phyloP scores from a whole-genome alignment of 2,329 filamentous ascomycete genomes.

The Ramularia endophylla region DNA sequence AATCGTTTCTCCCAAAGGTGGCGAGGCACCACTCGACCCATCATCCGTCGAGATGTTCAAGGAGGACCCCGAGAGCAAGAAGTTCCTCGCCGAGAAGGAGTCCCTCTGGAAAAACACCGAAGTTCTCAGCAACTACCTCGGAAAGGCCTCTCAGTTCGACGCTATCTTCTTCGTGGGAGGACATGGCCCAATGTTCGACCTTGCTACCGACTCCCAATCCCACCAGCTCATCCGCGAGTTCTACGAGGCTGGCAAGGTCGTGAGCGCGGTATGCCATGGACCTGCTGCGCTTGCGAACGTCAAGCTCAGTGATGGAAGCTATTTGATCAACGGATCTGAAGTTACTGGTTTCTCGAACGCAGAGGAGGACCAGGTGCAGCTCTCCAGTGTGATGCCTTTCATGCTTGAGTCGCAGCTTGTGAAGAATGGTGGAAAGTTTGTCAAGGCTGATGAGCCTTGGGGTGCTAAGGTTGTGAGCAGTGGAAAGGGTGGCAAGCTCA shows the following conservation, averaged over 20 bases:
- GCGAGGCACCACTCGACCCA: constrained; percentile 34
- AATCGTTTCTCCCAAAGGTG: constrained; percentile 36
- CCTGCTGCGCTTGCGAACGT: constrained; percentile 58
- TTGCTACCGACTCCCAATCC: constrained; percentile 52
- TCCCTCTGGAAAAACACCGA: constrained; percentile 59
- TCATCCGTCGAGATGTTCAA: constrained; percentile 27
- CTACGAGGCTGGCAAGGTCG: constrained; percentile 53
- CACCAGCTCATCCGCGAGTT: constrained; percentile 59
- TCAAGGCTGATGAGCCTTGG: constrained; percentile 49
- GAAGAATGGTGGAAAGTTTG: constrained; percentile 49
- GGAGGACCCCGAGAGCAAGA: constrained; percentile 25
- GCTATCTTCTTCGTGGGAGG: constrained; percentile 57
- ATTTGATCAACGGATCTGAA: constrained; percentile 50
- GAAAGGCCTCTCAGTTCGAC: constrained; percentile 56
- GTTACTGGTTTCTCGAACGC: constrained; percentile 56
- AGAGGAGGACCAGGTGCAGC: constrained; percentile 46
- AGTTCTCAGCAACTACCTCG: constrained; percentile 52
- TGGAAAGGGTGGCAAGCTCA: constrained; percentile 33
- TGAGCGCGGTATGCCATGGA: constrained; percentile 65
- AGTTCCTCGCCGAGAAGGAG: constrained; percentile 47
- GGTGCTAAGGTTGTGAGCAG: constrained; percentile 39
- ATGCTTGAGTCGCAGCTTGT: constrained; percentile 53
- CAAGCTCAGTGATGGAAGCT: constrained; percentile 45
- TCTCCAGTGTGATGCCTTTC: constrained; percentile 50
- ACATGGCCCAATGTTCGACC: constrained; percentile 62